Evolutionary conservation across 2,329 filamentous ascomycete genomes (phyloP).

Genomic region (Annulohypoxylon truncatum): DNA sequence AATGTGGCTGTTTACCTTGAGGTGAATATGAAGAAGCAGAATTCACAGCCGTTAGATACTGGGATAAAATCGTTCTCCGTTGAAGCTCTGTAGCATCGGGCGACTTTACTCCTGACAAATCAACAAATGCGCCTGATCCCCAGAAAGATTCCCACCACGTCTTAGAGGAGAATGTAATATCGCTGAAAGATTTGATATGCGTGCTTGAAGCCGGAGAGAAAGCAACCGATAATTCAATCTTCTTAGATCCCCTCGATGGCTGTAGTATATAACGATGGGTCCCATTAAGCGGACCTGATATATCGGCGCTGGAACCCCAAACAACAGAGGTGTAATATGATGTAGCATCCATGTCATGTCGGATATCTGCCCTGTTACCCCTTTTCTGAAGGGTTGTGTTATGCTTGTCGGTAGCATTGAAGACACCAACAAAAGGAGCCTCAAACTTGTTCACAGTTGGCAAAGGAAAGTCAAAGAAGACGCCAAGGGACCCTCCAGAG

Average conservation of each 20-base stretch:
- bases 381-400: constrained; percentile 52
- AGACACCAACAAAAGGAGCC: constrained; percentile 64
- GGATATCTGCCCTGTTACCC: constrained; percentile 53
- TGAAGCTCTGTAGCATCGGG: constrained; percentile 61
- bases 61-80: constrained; percentile 63
- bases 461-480: constrained; percentile 66
- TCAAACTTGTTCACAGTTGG: constrained; percentile 64
- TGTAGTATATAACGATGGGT: constrained; percentile 59
- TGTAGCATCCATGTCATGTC: constrained; percentile 57
- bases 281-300: constrained; percentile 50
- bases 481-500: constrained; percentile 52
- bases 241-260: constrained; percentile 41
- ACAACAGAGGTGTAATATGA: constrained; percentile 55
- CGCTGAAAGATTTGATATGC: constrained; percentile 42
- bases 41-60: constrained; percentile 65
- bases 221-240: constrained; percentile 48
- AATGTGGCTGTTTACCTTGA: constrained; percentile 54
- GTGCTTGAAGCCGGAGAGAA: constrained; percentile 48
- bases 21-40: constrained; percentile 61
- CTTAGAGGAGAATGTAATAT: constrained; percentile 49
- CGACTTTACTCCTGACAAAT: constrained; percentile 56
- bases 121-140: constrained; percentile 63
- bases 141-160: constrained; percentile 63
- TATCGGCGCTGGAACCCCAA: constrained; percentile 53
- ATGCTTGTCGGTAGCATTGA: constrained; percentile 60